phyloP scores from a whole-genome alignment of 2,329 filamentous ascomycete genomes.

The Penicillium sp. region DNA sequence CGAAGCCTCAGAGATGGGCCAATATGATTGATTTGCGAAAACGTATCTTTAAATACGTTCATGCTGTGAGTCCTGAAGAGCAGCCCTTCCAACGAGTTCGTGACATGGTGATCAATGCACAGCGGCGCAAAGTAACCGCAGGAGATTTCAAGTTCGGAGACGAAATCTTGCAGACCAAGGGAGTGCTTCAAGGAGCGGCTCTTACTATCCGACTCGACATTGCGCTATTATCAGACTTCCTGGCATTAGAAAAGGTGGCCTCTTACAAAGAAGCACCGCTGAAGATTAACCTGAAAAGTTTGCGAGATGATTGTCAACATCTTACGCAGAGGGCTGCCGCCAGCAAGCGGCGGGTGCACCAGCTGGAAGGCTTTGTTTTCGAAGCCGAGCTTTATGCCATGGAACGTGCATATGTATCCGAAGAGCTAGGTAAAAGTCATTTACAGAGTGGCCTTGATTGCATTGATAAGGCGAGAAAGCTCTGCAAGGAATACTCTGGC shows the following conservation, averaged over 20 bases:
- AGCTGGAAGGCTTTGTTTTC: background rate
- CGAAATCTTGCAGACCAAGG: conserved; percentile 37
- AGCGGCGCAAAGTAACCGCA: conserved; percentile 24
- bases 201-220: conserved; percentile 54
- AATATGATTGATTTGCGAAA: conserved; percentile 28
- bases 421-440: background rate
- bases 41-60: conserved; percentile 31
- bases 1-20: conserved; percentile 25
- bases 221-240: conserved; percentile 48
- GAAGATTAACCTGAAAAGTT: background rate
- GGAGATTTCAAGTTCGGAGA: conserved; percentile 26
- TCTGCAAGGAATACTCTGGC: conserved; percentile 26
- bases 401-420: conserved; percentile 27
- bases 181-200: conserved; percentile 44
- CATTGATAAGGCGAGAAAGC: conserved; percentile 24
- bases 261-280: background rate
- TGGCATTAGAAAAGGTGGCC: conserved; percentile 21
- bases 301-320: background rate
- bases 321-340: background rate
- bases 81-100: conserved; percentile 41
- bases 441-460: conserved; percentile 9
- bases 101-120: conserved; percentile 35
- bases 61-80: conserved; percentile 36
- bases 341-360: background rate
- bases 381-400: conserved; percentile 31